Evolutionary conservation across 2,329 filamentous ascomycete species (phyloP), one percentile per base, ranked within the genome.

Genomic region (Aspergillus sp.): DNA sequence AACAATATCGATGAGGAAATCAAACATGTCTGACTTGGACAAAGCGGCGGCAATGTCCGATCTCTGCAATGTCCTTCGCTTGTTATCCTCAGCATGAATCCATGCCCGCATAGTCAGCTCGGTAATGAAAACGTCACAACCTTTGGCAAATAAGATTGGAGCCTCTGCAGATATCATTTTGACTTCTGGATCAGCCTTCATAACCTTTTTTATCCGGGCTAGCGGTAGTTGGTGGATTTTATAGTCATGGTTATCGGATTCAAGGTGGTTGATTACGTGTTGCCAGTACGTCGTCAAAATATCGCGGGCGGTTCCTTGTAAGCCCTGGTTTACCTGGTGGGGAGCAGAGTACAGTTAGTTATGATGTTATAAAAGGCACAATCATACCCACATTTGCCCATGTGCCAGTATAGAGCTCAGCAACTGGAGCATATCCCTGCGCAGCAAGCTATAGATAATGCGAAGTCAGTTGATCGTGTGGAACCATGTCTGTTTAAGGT

Each of bases 151-250:
- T 14, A 99, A 82, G 66, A 99, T 99, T 1, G 95, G 95, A 2
- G 95, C 95, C 78, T 99, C 95, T 8, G 95, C 95, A 4, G 93
- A 98, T 62, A 99, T 99, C 95, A 99, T 99, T 81, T 99, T 99
- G 48, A 99, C 95, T 70, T 99, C 95, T 0, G 95, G 95, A 67
- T 99, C 95, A 1, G 95, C 95, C 79, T 99, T 99, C 95, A 99
- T 99, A 65, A 99, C 95, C 77, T 99, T 99, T 82, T 99, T 99
- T 80, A 99, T 99, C 55, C 95, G 89, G n/a, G 95, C 95, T 41
- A 99, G 83, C 2, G 95, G 95, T 40, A 99, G 83, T 75, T 98
- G 95, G 75, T 99, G 95, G 56, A 98, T 85, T 78, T 99, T 99
- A 83, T 98, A 99, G 77, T 99, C 95, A 75, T 99, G 95, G 49